Evolutionary conservation across 1,139 yeast species (phyloP), one percentile per base, ranked within the genome.

Genomic region (Geotrichum cucujoidarum): DNA sequence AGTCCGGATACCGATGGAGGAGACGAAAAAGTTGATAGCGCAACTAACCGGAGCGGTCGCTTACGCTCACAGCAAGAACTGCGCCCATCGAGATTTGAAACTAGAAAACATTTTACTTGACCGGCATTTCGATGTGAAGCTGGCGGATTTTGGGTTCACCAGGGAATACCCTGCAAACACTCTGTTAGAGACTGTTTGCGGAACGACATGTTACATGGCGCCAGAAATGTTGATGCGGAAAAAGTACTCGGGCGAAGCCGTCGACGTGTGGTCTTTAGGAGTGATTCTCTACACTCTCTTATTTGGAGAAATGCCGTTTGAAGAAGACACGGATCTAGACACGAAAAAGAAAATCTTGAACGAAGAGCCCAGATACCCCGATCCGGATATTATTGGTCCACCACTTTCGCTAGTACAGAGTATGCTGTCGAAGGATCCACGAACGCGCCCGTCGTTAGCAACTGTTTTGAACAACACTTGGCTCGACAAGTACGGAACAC

Each of bases 171-270:
- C 61, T 55, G 73, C 69, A 47, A 73, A 70, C 54, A 76, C 67
- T n/a, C 68, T 81, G 46, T 67, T 92, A 39, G 85, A 85, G 42
- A 92, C 97, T 0, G 75, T 89, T 1, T 92, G 98, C 66, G 98
- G 98, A 1, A 92, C 98, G 0, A 80, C 90, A 0, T 95, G 89
- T 4, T 92, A 92, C 62, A 89, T 90, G 96, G 97, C 98, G 0
- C 98, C 98, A 0, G 98, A 92, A 61, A 71, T 92, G 58, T 71
- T 89, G 33, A 70, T 74, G 48, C 76, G 78, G 53, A 75, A 77
- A 49, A 81, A 79, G 48, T 92, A 92, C 62, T 80, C 81, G 35
- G 98, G 97, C 0, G 81, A 84, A 59, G 78, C 83, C 4, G 67
- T 83, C 5, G 98, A 92, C 64, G 79, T 86, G 2, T 92, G 98